Base-by-base conservation (phyloP, 768 basidiomycete species). In the Lepiota venenata region DNA sequence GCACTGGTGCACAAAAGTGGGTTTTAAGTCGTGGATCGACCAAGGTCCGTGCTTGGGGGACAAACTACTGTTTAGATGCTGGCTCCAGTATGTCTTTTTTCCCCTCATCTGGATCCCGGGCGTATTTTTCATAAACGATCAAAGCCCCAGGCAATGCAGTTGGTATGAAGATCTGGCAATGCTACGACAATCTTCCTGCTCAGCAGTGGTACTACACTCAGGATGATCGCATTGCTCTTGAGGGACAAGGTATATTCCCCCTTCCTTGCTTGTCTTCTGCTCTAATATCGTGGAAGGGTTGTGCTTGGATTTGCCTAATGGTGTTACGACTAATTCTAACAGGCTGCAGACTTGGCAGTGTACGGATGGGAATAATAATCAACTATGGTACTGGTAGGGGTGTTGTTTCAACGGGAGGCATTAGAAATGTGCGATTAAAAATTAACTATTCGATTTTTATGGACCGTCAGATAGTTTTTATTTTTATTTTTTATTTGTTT, bases 261-360 rank as follows among this genome's bases (percentile, higher is more conserved):
- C 25, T 21, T 15, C 18, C 32, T 45, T 4, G 6, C 29, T 8
- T n/a, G 15, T 3, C 16, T 21, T 15, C 27, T 41, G 43, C 29
- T 47, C 14, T 21, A 12, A 15, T 6, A 9, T 40, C 45, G 14
- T 21, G 40, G 4, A 42, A 68, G 69, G 64, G 3, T 60, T 61
- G 42, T 71, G 70, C 50, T 29, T 66, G 4, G 71, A 73, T 50
- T 57, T 71, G 11, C 57, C 69, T 3, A 61, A 63, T 49, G 70
- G 71, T 0, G 52, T 51, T 20, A 47, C 66, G 5, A 62, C 64
- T 2, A 71, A 70, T 48, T 52, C 58, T 2, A 66, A 70, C 50
- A 62, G 60, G 38, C 44, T 71, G 12, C 69, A 71, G 47, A 66
- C 64, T 3, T 73, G 71, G 71, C 49, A 63, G 32, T 71, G 70